These are phyloP conservation scores for Funneliformis geosporum DNA, from an alignment of 192 early-diverging fungal genomes.

Conservation along the genomic window DNA sequence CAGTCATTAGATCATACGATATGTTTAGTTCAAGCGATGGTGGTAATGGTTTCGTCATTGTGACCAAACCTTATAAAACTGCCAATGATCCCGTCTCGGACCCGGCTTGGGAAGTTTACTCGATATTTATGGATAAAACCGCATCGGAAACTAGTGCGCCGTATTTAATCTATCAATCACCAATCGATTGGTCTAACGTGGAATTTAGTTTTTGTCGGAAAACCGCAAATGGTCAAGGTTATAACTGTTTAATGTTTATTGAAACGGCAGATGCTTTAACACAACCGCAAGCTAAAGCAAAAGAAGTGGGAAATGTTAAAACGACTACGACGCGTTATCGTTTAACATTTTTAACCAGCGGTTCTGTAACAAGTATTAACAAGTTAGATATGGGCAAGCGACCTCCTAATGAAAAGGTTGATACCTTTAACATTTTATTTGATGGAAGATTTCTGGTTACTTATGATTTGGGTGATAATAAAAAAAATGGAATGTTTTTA, in stretches of 20 bases:
- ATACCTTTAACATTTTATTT: background rate
- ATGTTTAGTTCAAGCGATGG: background rate
- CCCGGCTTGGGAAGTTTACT: background rate
- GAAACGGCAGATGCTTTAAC: background rate
- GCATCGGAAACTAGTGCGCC: background rate
- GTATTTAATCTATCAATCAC: background rate
- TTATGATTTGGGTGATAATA: background rate
- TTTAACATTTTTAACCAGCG: background rate
- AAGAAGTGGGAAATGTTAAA: background rate
- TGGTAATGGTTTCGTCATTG: background rate
- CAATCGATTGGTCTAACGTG: background rate
- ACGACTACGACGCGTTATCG: background rate
- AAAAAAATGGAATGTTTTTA: background rate
- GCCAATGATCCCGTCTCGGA: background rate
- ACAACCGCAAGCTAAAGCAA: background rate
- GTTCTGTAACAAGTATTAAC: background rate
- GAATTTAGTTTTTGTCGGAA: background rate
- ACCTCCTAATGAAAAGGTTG: background rate
- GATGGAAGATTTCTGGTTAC: background rate
- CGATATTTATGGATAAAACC: background rate
- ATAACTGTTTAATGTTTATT: background rate
- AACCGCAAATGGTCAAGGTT: background rate
- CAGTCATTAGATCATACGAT: background rate
- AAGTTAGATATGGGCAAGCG: background rate
- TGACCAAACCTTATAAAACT: background rate